phyloP scores from a whole-genome alignment of 805 yeast species.

The Ogataea neopini region DNA sequence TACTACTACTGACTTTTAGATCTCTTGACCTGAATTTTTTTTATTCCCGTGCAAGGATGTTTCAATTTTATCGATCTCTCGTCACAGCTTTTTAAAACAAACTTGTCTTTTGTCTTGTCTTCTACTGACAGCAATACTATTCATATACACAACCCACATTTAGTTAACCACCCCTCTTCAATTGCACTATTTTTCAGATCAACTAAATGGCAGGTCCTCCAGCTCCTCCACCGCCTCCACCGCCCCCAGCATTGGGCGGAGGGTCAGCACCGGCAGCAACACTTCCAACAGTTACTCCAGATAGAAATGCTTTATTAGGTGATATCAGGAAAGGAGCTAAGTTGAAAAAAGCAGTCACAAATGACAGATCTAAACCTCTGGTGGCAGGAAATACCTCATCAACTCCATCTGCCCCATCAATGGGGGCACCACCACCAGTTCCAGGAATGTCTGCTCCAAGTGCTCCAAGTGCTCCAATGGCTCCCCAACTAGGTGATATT shows the following conservation, averaged over 20 bases:
- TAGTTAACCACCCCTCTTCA: conserved; percentile 12
- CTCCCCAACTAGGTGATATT: conserved; percentile 62
- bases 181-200: too few species aligned
- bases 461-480: conserved; percentile 33
- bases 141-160: neutral
- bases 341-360: conserved; percentile 63
- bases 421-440: conserved; percentile 29
- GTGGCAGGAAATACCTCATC: conserved; percentile 40
- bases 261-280: conserved; percentile 26
- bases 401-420: conserved; percentile 14
- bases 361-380: conserved; percentile 64
- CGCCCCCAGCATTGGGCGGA: conserved; percentile 43
- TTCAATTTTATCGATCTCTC: neutral
- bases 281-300: conserved; percentile 32
- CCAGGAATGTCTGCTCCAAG: conserved; percentile 22
- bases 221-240: conserved; percentile 56
- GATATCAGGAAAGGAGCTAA: conserved; percentile 74
- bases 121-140: neutral
- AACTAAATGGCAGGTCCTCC: conserved; percentile 46
- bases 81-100: neutral
- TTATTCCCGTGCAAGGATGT: neutral
- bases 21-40: too few species aligned
- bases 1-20: too few species aligned
- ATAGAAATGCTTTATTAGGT: conserved; percentile 64
- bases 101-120: conserved; percentile 5